Evolutionary conservation across 139 green algal species (phyloP).

Genomic region (Mychonastes homosphaera): DNA sequence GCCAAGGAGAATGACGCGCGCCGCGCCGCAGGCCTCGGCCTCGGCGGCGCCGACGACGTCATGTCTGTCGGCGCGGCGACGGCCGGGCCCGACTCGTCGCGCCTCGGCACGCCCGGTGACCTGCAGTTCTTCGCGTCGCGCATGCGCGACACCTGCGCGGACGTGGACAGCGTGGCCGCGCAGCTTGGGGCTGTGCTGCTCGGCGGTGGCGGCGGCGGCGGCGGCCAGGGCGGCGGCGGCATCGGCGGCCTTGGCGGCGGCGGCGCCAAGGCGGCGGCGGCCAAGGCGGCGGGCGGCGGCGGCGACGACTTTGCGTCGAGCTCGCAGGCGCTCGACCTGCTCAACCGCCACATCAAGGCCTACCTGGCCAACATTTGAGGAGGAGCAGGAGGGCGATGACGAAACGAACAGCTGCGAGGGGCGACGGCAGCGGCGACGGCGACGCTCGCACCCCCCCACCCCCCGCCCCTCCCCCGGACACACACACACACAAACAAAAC

Average conservation of each 20-base stretch:
- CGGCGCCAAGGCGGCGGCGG: background rate
- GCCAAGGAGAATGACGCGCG: constrained; percentile 2
- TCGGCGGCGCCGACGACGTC: background rate
- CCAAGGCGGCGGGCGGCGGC: constrained; percentile 1
- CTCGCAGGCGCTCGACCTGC: constrained; percentile 8
- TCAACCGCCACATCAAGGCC: constrained; percentile 16
- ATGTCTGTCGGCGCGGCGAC: background rate
- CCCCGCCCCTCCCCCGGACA: no score
- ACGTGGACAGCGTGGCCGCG: background rate
- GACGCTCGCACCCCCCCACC: no score
- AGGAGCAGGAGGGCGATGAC: no score
- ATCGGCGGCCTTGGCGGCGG: background rate
- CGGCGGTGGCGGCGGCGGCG: background rate
- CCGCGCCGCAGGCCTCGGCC: background rate
- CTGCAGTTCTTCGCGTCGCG: constrained; percentile 20
- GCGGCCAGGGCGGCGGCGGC: constrained; percentile 1
- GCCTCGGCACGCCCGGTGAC: constrained; percentile 16
- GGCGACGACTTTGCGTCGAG: constrained; percentile 6
- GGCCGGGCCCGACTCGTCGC: background rate
- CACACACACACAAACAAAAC: no score
- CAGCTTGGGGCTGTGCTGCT: constrained; percentile 3
- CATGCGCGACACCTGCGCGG: constrained; percentile 13
- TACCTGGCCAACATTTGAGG: background rate
- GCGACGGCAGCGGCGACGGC: no score
- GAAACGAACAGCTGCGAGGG: no score